Evolutionary conservation across 768 basidiomycete species (phyloP).

Genomic region (Mycena olivaceomarginata): DNA sequence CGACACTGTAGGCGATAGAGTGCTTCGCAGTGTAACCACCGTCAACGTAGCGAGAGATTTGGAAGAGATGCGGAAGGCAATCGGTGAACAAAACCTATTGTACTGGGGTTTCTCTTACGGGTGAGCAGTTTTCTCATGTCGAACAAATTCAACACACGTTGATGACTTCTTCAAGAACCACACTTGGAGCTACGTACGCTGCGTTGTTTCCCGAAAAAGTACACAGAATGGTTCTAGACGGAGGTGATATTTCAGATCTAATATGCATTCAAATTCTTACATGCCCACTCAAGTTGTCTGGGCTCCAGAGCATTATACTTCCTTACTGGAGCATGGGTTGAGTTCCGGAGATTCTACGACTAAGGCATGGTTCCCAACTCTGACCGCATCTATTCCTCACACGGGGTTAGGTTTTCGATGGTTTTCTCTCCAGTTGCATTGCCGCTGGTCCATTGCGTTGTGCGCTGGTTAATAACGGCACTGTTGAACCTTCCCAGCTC

Average conservation of each 20-base stretch:
- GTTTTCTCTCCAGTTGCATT: conserved; percentile 32
- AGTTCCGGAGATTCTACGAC: conserved; percentile 31
- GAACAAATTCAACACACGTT: too few species aligned
- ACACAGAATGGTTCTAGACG: conserved; percentile 29
- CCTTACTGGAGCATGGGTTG: conserved; percentile 25
- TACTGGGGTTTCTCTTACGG: conserved; percentile 42
- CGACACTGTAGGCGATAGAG: conserved; percentile 27
- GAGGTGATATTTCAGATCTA: conserved; percentile 14
- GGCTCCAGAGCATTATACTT: conserved; percentile 34
- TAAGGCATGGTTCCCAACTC: not conserved
- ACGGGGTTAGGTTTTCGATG: conserved; percentile 17
- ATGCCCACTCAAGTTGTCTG: conserved; percentile 21
- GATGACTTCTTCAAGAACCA: conserved; percentile 11
- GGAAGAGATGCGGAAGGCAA: conserved; percentile 36
- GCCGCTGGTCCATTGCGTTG: conserved; percentile 27
- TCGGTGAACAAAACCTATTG: conserved; percentile 18
- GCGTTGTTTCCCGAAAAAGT: conserved; percentile 35
- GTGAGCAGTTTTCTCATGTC: not conserved
- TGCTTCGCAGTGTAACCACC: conserved; percentile 34
- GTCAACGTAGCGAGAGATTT: conserved; percentile 33
- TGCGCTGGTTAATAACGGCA: conserved; percentile 11
- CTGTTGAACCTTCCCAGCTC: conserved; percentile 8
- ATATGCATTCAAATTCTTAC: not conserved
- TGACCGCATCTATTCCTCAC: not conserved
- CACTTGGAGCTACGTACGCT: conserved; percentile 34